These are phyloP conservation scores for Geotrichum candidum DNA, from an alignment of 1,139 yeast genomes.

Conservation along the genomic window DNA sequence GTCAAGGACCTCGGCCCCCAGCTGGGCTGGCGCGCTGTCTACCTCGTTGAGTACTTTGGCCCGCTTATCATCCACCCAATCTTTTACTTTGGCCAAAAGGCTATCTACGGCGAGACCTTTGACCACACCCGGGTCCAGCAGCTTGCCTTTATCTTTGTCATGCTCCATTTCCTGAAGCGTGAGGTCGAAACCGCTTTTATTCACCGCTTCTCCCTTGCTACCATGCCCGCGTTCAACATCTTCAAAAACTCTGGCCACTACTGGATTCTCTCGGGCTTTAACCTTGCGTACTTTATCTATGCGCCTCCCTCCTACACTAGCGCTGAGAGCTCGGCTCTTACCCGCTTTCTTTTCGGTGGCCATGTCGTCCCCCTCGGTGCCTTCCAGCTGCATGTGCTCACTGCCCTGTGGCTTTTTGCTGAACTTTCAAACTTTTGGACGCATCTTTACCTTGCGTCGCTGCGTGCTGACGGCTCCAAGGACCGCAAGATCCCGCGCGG, in stretches of 20 bases:
- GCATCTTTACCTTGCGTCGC: conserved; percentile 54
- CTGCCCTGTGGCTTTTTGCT: conserved; percentile 50
- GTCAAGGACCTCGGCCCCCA: conserved; percentile 93
- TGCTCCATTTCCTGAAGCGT: conserved; percentile 78
- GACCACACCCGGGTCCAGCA: conserved; percentile 49
- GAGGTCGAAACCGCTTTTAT: conserved; percentile 80
- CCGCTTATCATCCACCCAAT: conserved; percentile 78
- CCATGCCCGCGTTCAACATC: conserved; percentile 85
- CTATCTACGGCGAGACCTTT: conserved; percentile 34
- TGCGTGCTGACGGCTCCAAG: conserved; percentile 46
- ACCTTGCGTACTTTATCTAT: conserved; percentile 62
- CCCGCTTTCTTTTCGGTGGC: conserved; percentile 29
- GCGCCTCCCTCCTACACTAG: conserved; percentile 45
- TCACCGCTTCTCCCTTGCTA: conserved; percentile 77
- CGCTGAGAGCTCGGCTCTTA: conserved; percentile 20
- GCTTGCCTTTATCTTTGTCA: conserved; percentile 48
- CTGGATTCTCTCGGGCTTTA: conserved; percentile 81
- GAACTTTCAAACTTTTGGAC: conserved; percentile 69
- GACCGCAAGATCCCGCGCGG: conserved; percentile 50
- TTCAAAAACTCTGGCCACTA: conserved; percentile 88
- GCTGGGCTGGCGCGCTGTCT: conserved; percentile 86
- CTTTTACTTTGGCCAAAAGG: conserved; percentile 44
- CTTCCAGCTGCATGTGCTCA: conserved; percentile 22
- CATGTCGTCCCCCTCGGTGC: conserved; percentile 24
- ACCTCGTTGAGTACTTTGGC: conserved; percentile 78